Conservation (phyloP, 495 filamentous ascomycete genomes). For the Podospora pseudocomata region DNA sequence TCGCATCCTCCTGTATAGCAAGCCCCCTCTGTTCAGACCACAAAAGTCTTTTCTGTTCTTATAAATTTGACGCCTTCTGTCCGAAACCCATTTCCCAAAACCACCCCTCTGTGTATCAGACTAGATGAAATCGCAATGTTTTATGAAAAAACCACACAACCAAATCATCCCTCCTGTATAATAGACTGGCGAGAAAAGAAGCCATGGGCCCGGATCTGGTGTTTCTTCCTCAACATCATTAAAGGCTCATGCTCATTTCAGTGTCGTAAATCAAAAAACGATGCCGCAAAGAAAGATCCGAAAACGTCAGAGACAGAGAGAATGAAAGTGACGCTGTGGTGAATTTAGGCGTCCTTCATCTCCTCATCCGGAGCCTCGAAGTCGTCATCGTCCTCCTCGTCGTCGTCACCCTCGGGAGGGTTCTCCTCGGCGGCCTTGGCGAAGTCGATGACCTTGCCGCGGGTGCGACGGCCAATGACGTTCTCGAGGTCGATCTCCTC, state of each 20-base stretch:
- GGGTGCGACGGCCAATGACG: constrained; percentile 89
- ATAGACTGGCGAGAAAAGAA: not conserved
- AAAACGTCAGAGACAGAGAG: constrained; percentile 5
- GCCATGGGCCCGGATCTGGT: not conserved
- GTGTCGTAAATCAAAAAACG: not conserved
- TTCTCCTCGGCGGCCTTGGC: constrained; percentile 70
- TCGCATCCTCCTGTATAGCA: not conserved
- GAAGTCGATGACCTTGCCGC: constrained; percentile 77
- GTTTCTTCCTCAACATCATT: not conserved
- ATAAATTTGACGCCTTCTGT: not conserved
- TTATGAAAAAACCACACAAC: not conserved
- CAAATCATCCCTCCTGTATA: not conserved
- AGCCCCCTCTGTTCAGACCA: not conserved
- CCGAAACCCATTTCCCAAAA: not conserved
- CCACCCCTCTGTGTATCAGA: not conserved
- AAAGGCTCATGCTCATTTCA: not conserved
- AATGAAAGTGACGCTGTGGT: not conserved
- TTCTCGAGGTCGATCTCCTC: constrained; percentile 86
- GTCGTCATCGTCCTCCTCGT: constrained; percentile 74
- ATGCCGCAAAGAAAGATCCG: not conserved
- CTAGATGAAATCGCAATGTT: not conserved
- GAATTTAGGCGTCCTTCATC: constrained; percentile 47
- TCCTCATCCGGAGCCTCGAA: constrained; percentile 43
- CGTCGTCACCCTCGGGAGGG: constrained; percentile 67
- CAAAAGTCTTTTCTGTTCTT: not conserved